These are phyloP conservation scores for Nemania diffusa DNA, from an alignment of 2,329 filamentous ascomycete genomes.

Conservation along the genomic window DNA sequence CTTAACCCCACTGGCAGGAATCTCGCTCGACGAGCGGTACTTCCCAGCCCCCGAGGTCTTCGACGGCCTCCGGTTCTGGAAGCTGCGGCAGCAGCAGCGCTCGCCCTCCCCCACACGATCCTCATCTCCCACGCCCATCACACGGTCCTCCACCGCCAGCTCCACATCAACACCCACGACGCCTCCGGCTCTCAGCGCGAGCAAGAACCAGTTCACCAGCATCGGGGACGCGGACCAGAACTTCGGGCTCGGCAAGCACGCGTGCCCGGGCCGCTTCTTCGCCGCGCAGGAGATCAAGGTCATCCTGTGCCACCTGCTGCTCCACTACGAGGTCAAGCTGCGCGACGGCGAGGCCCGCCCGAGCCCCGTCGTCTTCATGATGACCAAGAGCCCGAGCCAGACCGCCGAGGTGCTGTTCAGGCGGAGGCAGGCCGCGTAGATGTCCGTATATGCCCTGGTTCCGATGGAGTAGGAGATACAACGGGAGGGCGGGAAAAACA, in stretches of 20 bases:
- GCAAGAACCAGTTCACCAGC: slow-evolving; percentile 49
- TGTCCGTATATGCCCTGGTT: background rate
- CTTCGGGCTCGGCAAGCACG: slow-evolving; percentile 55
- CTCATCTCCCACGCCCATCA: slow-evolving; percentile 14
- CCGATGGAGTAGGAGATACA: background rate
- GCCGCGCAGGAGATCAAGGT: slow-evolving; percentile 59
- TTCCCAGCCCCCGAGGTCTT: slow-evolving; percentile 52
- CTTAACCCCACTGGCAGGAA: slow-evolving; percentile 53
- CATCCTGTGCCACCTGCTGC: slow-evolving; percentile 54
- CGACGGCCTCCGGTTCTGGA: slow-evolving; percentile 54
- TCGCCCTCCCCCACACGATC: slow-evolving; percentile 23
- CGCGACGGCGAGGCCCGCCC: slow-evolving; percentile 45
- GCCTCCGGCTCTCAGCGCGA: background rate
- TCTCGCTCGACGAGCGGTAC: slow-evolving; percentile 52
- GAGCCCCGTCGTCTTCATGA: slow-evolving; percentile 49
- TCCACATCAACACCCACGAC: slow-evolving; percentile 26
- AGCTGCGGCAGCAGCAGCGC: slow-evolving; percentile 46
- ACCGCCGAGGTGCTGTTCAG: slow-evolving; percentile 48
- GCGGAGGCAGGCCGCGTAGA: slow-evolving; percentile 32
- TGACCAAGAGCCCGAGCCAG: slow-evolving; percentile 49
- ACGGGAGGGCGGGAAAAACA: background rate
- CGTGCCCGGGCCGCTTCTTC: slow-evolving; percentile 58
- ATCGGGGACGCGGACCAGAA: slow-evolving; percentile 52
- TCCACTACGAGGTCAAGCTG: slow-evolving; percentile 54
- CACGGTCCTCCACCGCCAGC: slow-evolving; percentile 19